Percentiles rank a stretch among this genome's conserved stretches.
These are phyloP conservation scores for Melanomma pulvis-pyrius DNA, from an alignment of 495 filamentous ascomycete species.

Conservation along the genomic window DNA sequence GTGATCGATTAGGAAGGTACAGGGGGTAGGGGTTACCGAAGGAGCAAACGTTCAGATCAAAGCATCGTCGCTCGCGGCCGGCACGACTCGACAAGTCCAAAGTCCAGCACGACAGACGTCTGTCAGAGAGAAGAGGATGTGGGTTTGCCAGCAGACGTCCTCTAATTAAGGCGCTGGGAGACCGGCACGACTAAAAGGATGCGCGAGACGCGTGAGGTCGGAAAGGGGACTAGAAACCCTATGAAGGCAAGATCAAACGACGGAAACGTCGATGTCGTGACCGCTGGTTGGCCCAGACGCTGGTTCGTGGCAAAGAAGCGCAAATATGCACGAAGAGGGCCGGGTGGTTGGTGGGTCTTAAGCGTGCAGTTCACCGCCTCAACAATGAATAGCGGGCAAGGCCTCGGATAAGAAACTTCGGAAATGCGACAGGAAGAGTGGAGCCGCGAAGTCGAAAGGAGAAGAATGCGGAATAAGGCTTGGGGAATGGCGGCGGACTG, in stretches of 20 bases:
- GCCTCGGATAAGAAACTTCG: conserved; percentile 22
- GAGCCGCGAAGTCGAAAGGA: conserved; percentile 3
- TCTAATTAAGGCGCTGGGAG: neutral
- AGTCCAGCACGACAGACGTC: neutral
- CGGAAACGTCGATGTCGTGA: neutral
- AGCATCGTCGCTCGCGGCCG: neutral
- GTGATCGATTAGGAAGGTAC: conserved; percentile 7
- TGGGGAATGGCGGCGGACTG: neutral
- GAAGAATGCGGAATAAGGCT: conserved; percentile 9
- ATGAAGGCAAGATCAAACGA: conserved; percentile 1
- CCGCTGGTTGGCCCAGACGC: conserved; percentile 14
- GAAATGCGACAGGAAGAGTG: conserved; percentile 10
- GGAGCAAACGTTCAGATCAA: neutral
- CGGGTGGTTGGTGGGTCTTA: conserved; percentile 17
- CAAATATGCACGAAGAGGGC: conserved; percentile 3
- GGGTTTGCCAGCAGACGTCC: neutral
- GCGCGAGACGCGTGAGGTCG: neutral
- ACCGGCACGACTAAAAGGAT: neutral
- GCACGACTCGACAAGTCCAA: neutral
- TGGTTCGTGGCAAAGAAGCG: conserved; percentile 15
- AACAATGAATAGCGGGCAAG: neutral
- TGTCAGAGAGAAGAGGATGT: neutral
- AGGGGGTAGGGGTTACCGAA: neutral
- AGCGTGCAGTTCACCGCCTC: conserved; percentile 32
- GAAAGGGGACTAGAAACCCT: neutral